These are phyloP conservation scores for Pseudotulostoma volvatum DNA, from an alignment of 495 filamentous ascomycete genomes.

Conservation along the genomic window DNA sequence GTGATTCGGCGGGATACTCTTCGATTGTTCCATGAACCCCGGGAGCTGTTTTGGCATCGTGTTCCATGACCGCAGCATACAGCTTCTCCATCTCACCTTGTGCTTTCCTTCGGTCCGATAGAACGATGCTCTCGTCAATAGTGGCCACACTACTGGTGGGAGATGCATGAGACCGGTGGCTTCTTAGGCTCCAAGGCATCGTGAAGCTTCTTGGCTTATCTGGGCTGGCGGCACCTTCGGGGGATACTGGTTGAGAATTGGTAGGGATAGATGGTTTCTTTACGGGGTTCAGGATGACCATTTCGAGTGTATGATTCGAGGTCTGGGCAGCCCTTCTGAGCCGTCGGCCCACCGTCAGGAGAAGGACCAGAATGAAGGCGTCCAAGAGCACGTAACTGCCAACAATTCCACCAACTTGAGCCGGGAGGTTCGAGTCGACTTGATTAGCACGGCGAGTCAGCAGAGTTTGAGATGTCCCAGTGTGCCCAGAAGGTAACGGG, in stretches of 20 bases:
- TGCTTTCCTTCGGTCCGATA: constrained; percentile 51
- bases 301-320: constrained; percentile 35
- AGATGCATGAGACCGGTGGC: constrained; percentile 20
- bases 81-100: constrained; percentile 75
- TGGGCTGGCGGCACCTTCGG: constrained; percentile 24
- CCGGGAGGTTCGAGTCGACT: constrained; percentile 41
- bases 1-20: constrained; percentile 1
- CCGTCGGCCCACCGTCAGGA: constrained; percentile 48
- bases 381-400: constrained; percentile 64
- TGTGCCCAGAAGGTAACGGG: too few species aligned
- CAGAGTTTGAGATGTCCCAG: background rate
- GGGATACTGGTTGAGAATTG: constrained; percentile 32
- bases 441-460: too few species aligned
- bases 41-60: constrained; percentile 40
- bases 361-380: constrained; percentile 44
- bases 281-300: constrained; percentile 46
- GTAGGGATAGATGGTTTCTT: constrained; percentile 32
- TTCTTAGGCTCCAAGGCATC: constrained; percentile 28
- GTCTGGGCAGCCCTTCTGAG: constrained; percentile 37
- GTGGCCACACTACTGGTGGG: constrained; percentile 36
- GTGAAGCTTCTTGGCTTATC: constrained; percentile 17
- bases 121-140: constrained; percentile 61
- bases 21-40: too few species aligned
- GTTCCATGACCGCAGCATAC: constrained; percentile 82
- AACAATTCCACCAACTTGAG: constrained; percentile 62